Base-by-base conservation (phyloP, 148 eudicot genomes). In the Rhododendron williamsianum region DNA sequence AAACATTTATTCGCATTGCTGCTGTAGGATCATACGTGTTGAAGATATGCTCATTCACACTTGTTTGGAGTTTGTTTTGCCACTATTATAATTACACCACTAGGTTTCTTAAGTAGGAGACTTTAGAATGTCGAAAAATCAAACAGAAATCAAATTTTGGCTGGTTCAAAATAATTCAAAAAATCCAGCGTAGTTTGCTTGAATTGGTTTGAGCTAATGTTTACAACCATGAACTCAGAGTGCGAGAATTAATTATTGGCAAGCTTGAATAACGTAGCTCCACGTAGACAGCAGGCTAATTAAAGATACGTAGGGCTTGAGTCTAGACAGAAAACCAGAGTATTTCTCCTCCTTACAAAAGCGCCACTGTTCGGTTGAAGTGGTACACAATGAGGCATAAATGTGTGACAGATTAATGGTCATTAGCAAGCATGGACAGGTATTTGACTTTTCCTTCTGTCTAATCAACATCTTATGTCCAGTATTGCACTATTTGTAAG, bases 1-100 rank as follows among this genome's bases (percentile, higher is more conserved):
- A 30, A 38, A 23, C 63, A n/a, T 71, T 83, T 77, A 12, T 35
- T 86, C n/a, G 9, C 56, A 60, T 78, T 81, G 79, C 77, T 81
- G 49, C 65, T 6, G 12, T 54, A 13, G 27, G 48, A 52, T 81
- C 45, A 10, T 73, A 23, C 23, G 9, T 48, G 38, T 73, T 73
- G 76, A 56, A 80, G 38, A 19, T 16, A 38, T 21, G 27, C 76
- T 30, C 12, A 46, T 6, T 58, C 45, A 58, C 46, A 45, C 30
- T 76, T 69, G 15, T 48, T 19, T 16, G 30, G 27, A 74, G 63
- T 30, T 36, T 76, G 15, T 45, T 56, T 30, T 5, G 23, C 76
- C 10, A 58, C 8, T 18, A 58, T 58, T 19, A 6, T 21, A 19
- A 58, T 19, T 35, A 79, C 48, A 21, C 27, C 1, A 35, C 3